Base-by-base conservation (phyloP, 495 filamentous ascomycete genomes). In the Parachaetomium inaequale region DNA sequence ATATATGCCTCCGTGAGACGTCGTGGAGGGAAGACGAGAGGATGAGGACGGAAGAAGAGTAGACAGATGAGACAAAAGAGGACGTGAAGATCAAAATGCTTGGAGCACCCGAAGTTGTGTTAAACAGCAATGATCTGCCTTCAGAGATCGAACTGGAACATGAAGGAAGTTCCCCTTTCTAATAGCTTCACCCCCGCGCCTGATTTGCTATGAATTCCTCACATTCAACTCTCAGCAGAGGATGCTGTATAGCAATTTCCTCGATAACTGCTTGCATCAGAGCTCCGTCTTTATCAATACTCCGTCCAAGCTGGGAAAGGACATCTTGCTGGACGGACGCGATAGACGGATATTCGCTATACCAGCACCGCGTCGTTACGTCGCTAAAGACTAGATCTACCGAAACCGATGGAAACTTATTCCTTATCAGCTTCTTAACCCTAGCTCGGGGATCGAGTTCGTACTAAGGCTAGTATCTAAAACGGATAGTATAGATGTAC, bases 71-170 rank as follows among this genome's bases (percentile, higher is more conserved):
- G 25, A 51, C 25, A 51, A 51, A 51, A 21, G 25, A 51, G 49
- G 49, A 31, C 49, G 49, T 51, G 49, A 51, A 51, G 25, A 51
- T 32, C 49, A 17, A 51, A 51, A 51, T 51, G 49, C 49, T 51
- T 51, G 28, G 49, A 51, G 12, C 49, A 10, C 49, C 49, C 49
- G 25, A 51, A 51, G 49, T 50, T 32, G 49, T 51, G 14, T 31
- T 31, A 32, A 51, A 51, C 25, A 51, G 49, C 49, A 14, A 51
- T 51, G 49, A 4, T 51, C 49, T 51, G 49, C 26, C 49, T 51
- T 51, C 26, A 51, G 26, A 51, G 25, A n/a, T 29, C 11, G 45
- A 47, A 47, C 45, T 47, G 19, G 45, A 47, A 47, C 15, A 43
- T 43, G 40, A 43, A n/a, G 15, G 38, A 40, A n/a, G 4, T 26